Percentiles rank a stretch among this genome's conserved stretches.
phyloP scores from a whole-genome alignment of 768 basidiomycete species.

The Lentinula edodes region DNA sequence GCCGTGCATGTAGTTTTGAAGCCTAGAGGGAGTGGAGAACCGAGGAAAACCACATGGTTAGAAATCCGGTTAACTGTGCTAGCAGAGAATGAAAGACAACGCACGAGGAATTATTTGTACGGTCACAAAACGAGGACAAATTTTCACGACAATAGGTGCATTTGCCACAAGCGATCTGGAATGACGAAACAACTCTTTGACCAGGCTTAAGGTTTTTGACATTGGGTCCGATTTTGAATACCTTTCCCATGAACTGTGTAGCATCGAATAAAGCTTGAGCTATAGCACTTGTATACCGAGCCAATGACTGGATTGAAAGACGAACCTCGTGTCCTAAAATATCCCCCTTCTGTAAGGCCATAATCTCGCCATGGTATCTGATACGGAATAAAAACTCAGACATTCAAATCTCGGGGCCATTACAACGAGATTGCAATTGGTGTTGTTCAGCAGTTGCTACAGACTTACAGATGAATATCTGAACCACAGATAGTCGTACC shows the following conservation, averaged over 20 bases:
- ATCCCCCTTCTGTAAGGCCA: conserved; percentile 65
- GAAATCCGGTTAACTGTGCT: neutral
- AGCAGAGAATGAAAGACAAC: conserved; percentile 18
- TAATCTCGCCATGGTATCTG: conserved; percentile 60
- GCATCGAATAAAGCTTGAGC: neutral
- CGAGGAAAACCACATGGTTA: neutral
- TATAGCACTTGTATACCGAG: too few relatives aligned
- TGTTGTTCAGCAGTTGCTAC: too few relatives aligned
- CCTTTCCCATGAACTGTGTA: conserved; percentile 56
- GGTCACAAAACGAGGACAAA: conserved; percentile 66
- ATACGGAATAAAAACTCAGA: neutral
- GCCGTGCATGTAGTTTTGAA: conserved; percentile 58
- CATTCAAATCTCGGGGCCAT: neutral
- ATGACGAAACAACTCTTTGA: conserved; percentile 72
- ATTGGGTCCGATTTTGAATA: conserved; percentile 59
- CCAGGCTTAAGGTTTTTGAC: conserved; percentile 58
- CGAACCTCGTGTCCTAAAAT: conserved; percentile 67
- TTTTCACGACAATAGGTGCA: conserved; percentile 73
- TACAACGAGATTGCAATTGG: too few relatives aligned
- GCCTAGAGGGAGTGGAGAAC: conserved; percentile 18
- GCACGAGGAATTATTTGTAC: conserved; percentile 61
- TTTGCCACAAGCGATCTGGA: conserved; percentile 73
- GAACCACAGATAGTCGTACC: conserved; percentile 73
- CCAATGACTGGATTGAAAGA: neutral
- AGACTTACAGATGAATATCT: conserved; percentile 47